Evolutionary conservation across 2,329 filamentous ascomycete genomes (phyloP).

Genomic region (Cladophialophora chaetospira): DNA sequence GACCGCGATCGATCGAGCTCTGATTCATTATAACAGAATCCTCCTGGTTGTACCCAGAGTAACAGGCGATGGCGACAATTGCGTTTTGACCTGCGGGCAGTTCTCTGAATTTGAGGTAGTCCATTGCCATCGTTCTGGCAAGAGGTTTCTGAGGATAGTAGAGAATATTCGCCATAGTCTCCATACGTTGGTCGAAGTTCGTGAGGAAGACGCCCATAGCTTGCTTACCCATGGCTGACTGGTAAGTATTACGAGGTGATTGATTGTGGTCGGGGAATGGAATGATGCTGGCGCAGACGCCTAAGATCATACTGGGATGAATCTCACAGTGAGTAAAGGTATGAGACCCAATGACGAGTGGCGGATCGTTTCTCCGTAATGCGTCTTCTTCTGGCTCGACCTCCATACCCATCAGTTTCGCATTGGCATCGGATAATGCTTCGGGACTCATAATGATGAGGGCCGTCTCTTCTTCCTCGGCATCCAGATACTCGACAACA

Average conservation of each 20-base stretch:
- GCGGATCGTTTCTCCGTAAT: slow-evolving; percentile 84
- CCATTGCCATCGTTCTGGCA: slow-evolving; percentile 95
- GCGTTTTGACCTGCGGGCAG: slow-evolving; percentile 96
- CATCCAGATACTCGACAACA: slow-evolving; percentile 93
- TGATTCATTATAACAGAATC: slow-evolving; percentile 99
- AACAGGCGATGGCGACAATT: slow-evolving; percentile 95
- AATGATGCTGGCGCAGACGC: slow-evolving; percentile 98
- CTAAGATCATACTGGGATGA: slow-evolving; percentile 97
- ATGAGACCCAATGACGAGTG: slow-evolving; percentile 82
- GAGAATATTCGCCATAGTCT: slow-evolving; percentile 98
- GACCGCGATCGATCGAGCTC: slow-evolving; percentile 93
- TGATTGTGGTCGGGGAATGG: slow-evolving; percentile 98
- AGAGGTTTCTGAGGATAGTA: slow-evolving; percentile 99
- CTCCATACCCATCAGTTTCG: slow-evolving; percentile 67
- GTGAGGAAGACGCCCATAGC: slow-evolving; percentile 99
- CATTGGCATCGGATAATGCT: slow-evolving; percentile 77
- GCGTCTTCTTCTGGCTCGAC: slow-evolving; percentile 69
- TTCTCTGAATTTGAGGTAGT: slow-evolving; percentile 97
- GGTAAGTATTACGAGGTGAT: slow-evolving; percentile 98
- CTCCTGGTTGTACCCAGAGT: slow-evolving; percentile 99
- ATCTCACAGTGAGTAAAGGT: slow-evolving; percentile 99
- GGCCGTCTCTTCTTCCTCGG: slow-evolving; percentile 95
- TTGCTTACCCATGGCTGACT: slow-evolving; percentile 99
- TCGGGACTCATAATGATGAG: slow-evolving; percentile 99
- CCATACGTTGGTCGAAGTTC: slow-evolving; percentile 96